Percentiles rank a stretch among this genome's conserved stretches.
Conservation (phyloP, 352 stramenopile species). For the Globisporangium acanthophoron region DNA sequence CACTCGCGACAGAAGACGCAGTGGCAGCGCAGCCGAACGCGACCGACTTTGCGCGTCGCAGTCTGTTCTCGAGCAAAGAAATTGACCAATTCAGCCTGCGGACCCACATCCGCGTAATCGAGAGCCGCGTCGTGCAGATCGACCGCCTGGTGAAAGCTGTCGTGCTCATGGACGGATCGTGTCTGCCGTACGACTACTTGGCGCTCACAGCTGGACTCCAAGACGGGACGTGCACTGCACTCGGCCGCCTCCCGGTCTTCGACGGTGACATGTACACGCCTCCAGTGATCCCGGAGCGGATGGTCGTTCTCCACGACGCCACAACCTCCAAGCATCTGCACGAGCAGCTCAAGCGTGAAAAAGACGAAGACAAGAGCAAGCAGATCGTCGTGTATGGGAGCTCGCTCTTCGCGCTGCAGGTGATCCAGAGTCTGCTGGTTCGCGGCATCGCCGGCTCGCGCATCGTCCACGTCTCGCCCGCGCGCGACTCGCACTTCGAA, state of each 20-base stretch:
- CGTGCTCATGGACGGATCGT: constrained; percentile 73
- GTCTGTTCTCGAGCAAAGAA: constrained; percentile 30
- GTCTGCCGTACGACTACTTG: constrained; percentile 82
- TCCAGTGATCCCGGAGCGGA: constrained; percentile 10
- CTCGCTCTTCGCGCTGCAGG: constrained; percentile 59
- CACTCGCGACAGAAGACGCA: not conserved
- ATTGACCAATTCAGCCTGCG: constrained; percentile 55
- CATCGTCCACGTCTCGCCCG: constrained; percentile 54
- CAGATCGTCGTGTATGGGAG: constrained; percentile 59
- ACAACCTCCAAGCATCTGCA: constrained; percentile 13
- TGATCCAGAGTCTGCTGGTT: constrained; percentile 48
- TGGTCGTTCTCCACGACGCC: constrained; percentile 19
- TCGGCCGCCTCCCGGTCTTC: constrained; percentile 34
- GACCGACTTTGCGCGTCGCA: constrained; percentile 51
- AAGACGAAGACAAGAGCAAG: constrained; percentile 9
- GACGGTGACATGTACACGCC: constrained; percentile 28
- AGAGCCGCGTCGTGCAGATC: constrained; percentile 61
- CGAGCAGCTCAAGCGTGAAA: constrained; percentile 9
- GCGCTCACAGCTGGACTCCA: constrained; percentile 72
- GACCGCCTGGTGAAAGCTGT: constrained; percentile 64
- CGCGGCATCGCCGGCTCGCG: constrained; percentile 32
- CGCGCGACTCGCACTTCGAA: constrained; percentile 45
- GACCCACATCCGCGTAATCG: constrained; percentile 55
- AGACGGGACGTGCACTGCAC: constrained; percentile 42
- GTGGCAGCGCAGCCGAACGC: constrained; percentile 1